Evolutionary conservation across 306 rosid species (phyloP), one percentile per base, ranked within the genome.

Genomic region (Acmispon strigosus): DNA sequence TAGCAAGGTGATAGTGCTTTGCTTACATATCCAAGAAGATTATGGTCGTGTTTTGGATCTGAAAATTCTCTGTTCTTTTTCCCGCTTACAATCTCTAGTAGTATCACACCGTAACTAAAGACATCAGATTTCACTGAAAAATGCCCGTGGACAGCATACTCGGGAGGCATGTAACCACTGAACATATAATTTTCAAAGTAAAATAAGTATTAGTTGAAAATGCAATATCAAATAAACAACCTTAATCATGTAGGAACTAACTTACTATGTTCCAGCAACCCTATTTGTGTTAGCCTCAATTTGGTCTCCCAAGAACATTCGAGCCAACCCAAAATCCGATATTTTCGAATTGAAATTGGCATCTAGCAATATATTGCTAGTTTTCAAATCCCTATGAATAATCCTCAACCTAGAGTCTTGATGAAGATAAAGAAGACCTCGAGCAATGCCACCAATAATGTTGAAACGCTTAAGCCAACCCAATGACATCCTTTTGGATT

Each of bases 11-110:
- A 12, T 20, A 13, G 8, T 18, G 0, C n/a, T n/a, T 11, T 57
- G 13, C 43, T 57, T 57, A 57, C 63, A 57, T 57, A 32, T 57
- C 63, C 63, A 57, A 57, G 63, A 57, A 57, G 63, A 57, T 57
- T n/a, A 2, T 57, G 42, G 63, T 3, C 3, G 8, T n/a, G 22
- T 32, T 27, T 10, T n/a, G 43, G 20, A 12, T 57, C 63, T 1
- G 63, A 57, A 57, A 57, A 57, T 3, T 29, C 18, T 9, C 43
- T 29, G 18, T 57, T 57, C 42, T 32, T 57, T 41, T 19, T 32
- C 37, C 37, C 37, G 37, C 37, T 32, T 32, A 32, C 37, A 32
- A 32, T 32, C 37, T 32, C 37, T 0, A 57, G 20, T 7, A 57
- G 43, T n/a, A 32, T 57, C 63, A 57, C 63, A 12, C 63, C 63